These are phyloP conservation scores for Xylaria multiplex DNA, from an alignment of 2,329 filamentous ascomycete species.

Conservation along the genomic window DNA sequence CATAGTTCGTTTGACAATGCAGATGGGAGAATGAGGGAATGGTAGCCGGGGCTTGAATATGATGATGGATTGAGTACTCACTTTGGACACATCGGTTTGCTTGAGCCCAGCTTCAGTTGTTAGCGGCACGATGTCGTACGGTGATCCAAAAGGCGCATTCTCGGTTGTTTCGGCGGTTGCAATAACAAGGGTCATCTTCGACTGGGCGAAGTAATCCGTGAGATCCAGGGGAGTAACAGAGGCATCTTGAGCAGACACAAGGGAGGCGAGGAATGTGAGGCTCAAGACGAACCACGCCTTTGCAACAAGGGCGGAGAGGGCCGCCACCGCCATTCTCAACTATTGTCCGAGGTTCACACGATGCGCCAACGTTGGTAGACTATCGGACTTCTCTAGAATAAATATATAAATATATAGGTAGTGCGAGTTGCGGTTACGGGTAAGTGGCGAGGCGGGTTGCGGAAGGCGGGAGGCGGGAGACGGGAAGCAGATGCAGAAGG, in stretches of 20 bases:
- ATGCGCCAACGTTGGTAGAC: slow-evolving; percentile 39
- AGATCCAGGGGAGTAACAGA: slow-evolving; percentile 39
- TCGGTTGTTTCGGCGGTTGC: slow-evolving; percentile 26
- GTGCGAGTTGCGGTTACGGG: background rate
- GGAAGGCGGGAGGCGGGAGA: background rate
- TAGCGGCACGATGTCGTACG: slow-evolving; percentile 45
- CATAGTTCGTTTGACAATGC: background rate
- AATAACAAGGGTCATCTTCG: slow-evolving; percentile 42
- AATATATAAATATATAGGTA: background rate
- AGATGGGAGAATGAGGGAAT: background rate
- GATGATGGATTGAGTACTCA: background rate
- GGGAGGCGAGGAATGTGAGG: slow-evolving; percentile 47
- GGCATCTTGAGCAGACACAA: slow-evolving; percentile 50
- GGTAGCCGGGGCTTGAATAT: background rate
- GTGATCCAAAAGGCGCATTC: slow-evolving; percentile 28
- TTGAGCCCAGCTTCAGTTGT: slow-evolving; percentile 45
- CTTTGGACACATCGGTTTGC: slow-evolving; percentile 37
- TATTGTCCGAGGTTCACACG: slow-evolving; percentile 37
- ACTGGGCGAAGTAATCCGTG: slow-evolving; percentile 35
- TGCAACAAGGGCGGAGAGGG: slow-evolving; percentile 46
- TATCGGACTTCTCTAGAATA: slow-evolving; percentile 10
- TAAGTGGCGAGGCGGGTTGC: slow-evolving; percentile 18
- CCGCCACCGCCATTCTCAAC: slow-evolving; percentile 51
- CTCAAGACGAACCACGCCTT: slow-evolving; percentile 50
- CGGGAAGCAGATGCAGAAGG: background rate